Percentiles rank a stretch among this genome's conserved stretches.
phyloP scores from a whole-genome alignment of 345 rosid species.

The Salix arbutifolia region DNA sequence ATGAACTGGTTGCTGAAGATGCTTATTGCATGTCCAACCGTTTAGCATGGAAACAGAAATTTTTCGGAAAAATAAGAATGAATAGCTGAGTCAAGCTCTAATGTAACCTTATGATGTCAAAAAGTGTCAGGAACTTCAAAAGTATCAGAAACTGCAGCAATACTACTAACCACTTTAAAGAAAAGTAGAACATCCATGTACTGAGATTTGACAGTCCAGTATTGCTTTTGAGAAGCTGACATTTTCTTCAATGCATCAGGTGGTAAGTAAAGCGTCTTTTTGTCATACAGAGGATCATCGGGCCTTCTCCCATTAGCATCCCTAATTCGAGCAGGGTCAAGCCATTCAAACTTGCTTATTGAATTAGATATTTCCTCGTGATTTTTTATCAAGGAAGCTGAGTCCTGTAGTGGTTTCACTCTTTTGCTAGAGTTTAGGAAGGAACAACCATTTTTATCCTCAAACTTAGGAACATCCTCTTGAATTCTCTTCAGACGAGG shows the following conservation, averaged over 20 bases:
- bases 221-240: constrained; percentile 92
- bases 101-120: neutral
- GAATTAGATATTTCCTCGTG: constrained; percentile 30
- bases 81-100: neutral
- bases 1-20: no score
- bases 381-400: constrained; percentile 32
- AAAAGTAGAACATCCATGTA: constrained; percentile 88
- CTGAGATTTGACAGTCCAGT: constrained; percentile 77
- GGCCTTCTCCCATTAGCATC: constrained; percentile 81
- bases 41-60: no score
- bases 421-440: constrained; percentile 49
- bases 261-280: constrained; percentile 72
- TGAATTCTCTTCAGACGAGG: constrained; percentile 65
- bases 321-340: constrained; percentile 61
- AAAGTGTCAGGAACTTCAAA: neutral
- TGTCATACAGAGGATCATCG: constrained; percentile 69
- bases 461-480: constrained; percentile 38
- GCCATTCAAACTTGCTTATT: constrained; percentile 86
- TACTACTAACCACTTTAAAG: constrained; percentile 92
- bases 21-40: no score
- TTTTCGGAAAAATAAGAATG: neutral
- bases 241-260: constrained; percentile 64
- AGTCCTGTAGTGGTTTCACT: constrained; percentile 45
- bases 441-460: constrained; percentile 26
- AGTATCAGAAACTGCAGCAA: neutral